Conservation (phyloP, 1,139 yeast genomes). For the Candida neerlandica region DNA sequence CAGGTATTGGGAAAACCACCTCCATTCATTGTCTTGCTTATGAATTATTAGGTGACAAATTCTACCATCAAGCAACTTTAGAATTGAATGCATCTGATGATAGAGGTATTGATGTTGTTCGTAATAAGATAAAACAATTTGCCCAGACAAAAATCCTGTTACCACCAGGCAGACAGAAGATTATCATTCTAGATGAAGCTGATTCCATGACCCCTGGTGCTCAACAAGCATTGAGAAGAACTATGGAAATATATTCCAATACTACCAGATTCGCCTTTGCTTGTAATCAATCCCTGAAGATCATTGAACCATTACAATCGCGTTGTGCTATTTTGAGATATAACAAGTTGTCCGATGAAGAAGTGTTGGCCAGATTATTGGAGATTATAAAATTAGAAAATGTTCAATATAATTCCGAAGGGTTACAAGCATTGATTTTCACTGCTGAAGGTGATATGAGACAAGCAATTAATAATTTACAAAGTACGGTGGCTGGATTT, state of each 20-base stretch:
- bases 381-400: constrained; percentile 72
- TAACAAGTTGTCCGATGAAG: constrained; percentile 78
- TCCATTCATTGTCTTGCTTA: constrained; percentile 88
- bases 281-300: constrained; percentile 90
- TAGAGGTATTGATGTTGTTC: constrained; percentile 52
- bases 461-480: constrained; percentile 93
- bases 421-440: constrained; percentile 90
- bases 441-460: constrained; percentile 99
- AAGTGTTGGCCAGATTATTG: constrained; percentile 74
- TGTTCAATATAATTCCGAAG: constrained; percentile 84
- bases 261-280: constrained; percentile 98
- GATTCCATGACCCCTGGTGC: constrained; percentile 99
- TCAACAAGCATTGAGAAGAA: constrained; percentile 93
- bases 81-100: constrained; percentile 67
- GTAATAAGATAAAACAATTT: constrained; percentile 51
- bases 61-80: constrained; percentile 78
- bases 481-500: constrained; percentile 93
- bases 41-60: constrained; percentile 70
- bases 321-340: constrained; percentile 95
- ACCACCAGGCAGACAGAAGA: constrained; percentile 64
- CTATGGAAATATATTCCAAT: constrained; percentile 94
- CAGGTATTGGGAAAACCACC: constrained; percentile 97
- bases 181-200: constrained; percentile 90
- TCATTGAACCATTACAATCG: constrained; percentile 94
- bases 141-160: constrained; percentile 75